A percentile compares a stretch with the other conserved stretches of the same genome.
phyloP scores from a whole-genome alignment of 805 yeast species.

The Millerozyma acaciae region DNA sequence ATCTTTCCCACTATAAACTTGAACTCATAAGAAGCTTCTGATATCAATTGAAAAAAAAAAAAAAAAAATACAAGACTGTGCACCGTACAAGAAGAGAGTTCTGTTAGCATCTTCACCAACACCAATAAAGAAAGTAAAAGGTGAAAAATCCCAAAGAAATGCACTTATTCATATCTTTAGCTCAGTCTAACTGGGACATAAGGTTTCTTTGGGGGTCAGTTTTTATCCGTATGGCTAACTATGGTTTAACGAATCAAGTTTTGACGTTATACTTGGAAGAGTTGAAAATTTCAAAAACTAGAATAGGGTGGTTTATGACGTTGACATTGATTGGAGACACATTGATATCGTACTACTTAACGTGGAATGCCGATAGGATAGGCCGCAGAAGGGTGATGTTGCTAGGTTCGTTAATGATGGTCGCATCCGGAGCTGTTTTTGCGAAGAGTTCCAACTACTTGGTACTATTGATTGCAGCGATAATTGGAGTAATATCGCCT shows the following conservation, averaged over 20 bases:
- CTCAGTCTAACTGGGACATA: constrained; percentile 48
- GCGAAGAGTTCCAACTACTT: constrained; percentile 50
- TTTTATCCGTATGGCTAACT: constrained; percentile 66
- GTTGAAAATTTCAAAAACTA: constrained; percentile 49
- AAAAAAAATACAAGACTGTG: too few relatives aligned
- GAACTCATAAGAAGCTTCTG: too few relatives aligned
- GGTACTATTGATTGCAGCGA: constrained; percentile 64
- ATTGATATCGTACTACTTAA: constrained; percentile 58
- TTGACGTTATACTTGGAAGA: constrained; percentile 61
- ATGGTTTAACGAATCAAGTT: constrained; percentile 77
- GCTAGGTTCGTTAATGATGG: constrained; percentile 65
- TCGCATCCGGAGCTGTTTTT: constrained; percentile 61
- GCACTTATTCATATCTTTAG: constrained; percentile 34
- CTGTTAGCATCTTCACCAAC: too few relatives aligned
- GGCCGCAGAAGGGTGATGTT: constrained; percentile 67
- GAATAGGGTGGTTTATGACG: constrained; percentile 79
- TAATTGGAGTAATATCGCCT: constrained; percentile 83
- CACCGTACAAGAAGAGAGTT: too few relatives aligned
- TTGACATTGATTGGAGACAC: constrained; percentile 79
- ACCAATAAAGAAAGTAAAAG: too few relatives aligned
- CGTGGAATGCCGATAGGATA: constrained; percentile 71
- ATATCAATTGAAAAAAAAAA: constrained; percentile 1
- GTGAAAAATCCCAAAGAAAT: too few relatives aligned
- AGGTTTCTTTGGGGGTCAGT: constrained; percentile 65
- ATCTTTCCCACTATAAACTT: too few relatives aligned